Evolutionary conservation across 2,329 filamentous ascomycete species (phyloP), one percentile per base, ranked within the genome.

Genomic region (Ceratocystis smalleyi): DNA sequence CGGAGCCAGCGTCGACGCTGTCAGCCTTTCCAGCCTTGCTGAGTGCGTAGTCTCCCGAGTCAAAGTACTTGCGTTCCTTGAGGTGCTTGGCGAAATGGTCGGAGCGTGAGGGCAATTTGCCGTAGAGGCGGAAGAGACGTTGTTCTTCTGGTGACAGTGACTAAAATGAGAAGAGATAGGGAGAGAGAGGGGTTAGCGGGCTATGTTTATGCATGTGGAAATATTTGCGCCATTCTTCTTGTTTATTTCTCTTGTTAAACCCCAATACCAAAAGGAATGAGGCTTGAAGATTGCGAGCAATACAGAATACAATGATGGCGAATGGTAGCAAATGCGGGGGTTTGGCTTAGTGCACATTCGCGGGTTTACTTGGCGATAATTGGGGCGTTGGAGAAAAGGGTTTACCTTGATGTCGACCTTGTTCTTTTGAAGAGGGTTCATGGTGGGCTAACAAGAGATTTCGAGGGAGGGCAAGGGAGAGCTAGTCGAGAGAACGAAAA

Each of bases 61-160:
- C 91, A 76, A 96, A 96, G 79, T 96, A 96, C 79, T 95, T 99
- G 79, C 94, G 91, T 76, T 97, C 94, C 83, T 96, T 96, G 74
- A 97, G 84, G 74, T 97, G 95, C 81, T 97, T 97, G 80, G 95
- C 91, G 71, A 97, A 86, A 72, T 96, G 83, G 76, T 96, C 92
- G 75, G 91, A 95, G 76, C 94, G 94, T 76, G 88, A 95, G 69
- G 94, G 94, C 67, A 97, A 86, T 78, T 97, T 97, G 77, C 94
- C 94, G 76, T 99, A 99, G 69, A 97, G 86, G 69, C 91, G 88
- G 81, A 97, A 94, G 73, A 97, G 86, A 68, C 89, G 89, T 77
- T 96, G 91, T 81, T 99, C 94, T 72, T 99, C 94, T 67, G 91
- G 87, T 64, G 88, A 88, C 76, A 99, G 83, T 69, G 89, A 88